phyloP scores from a whole-genome alignment of 768 basidiomycete species.

The Tricholoma saponaceum region DNA sequence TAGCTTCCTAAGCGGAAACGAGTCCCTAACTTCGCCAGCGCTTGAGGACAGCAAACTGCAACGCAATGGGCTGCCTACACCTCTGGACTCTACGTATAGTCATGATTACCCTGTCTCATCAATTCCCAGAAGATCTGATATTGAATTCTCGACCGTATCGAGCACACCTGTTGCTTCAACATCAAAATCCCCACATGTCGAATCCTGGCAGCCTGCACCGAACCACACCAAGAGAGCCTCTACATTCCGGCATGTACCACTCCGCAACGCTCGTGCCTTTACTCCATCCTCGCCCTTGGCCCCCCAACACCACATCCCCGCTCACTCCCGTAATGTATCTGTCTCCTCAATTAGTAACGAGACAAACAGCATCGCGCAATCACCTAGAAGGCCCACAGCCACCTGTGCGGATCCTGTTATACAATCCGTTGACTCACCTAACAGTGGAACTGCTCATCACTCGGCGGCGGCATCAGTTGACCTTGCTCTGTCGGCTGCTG shows the following conservation, averaged over 20 bases:
- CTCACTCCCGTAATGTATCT: constrained; percentile 13
- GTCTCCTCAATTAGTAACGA: constrained; percentile 5
- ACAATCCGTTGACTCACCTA: not conserved
- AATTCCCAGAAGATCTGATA: not conserved
- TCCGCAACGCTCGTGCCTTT: constrained; percentile 29
- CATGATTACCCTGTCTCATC: not conserved
- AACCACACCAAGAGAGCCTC: constrained; percentile 28
- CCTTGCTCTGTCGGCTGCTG: not conserved
- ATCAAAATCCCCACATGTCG: constrained; percentile 1
- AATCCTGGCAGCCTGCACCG: not conserved
- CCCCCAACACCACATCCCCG: constrained; percentile 13
- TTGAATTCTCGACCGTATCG: not conserved
- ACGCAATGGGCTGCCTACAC: not conserved
- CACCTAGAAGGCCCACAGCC: not conserved
- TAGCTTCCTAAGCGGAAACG: not conserved
- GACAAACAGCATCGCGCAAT: not conserved
- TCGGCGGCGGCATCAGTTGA: not conserved
- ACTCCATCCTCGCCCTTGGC: constrained; percentile 29
- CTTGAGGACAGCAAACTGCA: not conserved
- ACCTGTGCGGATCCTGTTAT: not conserved
- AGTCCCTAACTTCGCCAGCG: not conserved
- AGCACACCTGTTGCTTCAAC: constrained; percentile 10
- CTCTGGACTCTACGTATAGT: not conserved
- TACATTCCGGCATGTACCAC: constrained; percentile 48
- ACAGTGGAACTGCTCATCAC: not conserved